These are phyloP conservation scores for Harrya chromipes DNA, from an alignment of 768 basidiomycete species.

Conservation along the genomic window DNA sequence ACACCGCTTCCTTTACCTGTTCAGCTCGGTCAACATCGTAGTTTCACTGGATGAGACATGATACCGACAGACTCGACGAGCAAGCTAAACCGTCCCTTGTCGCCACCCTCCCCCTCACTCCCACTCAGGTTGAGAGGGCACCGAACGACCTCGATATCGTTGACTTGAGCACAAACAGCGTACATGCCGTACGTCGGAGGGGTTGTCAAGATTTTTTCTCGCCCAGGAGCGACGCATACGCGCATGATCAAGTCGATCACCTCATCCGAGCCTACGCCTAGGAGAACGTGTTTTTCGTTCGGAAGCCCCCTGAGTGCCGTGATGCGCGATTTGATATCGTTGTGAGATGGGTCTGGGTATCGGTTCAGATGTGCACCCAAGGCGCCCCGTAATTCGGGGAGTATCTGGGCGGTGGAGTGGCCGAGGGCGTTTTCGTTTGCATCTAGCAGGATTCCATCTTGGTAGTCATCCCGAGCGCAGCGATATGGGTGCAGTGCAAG, in stretches of 20 bases:
- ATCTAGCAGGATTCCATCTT: constrained; percentile 86
- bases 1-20: constrained; percentile 70
- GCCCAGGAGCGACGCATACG: constrained; percentile 75
- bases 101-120: constrained; percentile 68
- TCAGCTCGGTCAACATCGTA: background rate
- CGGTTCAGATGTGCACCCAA: constrained; percentile 67
- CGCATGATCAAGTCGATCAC: constrained; percentile 93
- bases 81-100: constrained; percentile 68
- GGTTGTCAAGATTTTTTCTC: constrained; percentile 81
- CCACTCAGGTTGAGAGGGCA: constrained; percentile 65
- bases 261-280: constrained; percentile 97
- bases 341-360: constrained; percentile 92
- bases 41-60: background rate
- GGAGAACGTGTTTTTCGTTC: constrained; percentile 67
- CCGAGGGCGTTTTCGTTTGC: constrained; percentile 98
- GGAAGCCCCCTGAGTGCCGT: constrained; percentile 71
- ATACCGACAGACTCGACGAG: constrained; percentile 65
- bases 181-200: constrained; percentile 99
- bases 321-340: constrained; percentile 71
- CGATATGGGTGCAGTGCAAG: constrained; percentile 89
- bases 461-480: constrained; percentile 95
- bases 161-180: constrained; percentile 89
- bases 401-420: constrained; percentile 51
- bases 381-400: constrained; percentile 36
- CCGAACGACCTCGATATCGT: constrained; percentile 82